These are phyloP conservation scores for Fusarium lateritium DNA, from an alignment of 2,329 filamentous ascomycete species.

Conservation along the genomic window DNA sequence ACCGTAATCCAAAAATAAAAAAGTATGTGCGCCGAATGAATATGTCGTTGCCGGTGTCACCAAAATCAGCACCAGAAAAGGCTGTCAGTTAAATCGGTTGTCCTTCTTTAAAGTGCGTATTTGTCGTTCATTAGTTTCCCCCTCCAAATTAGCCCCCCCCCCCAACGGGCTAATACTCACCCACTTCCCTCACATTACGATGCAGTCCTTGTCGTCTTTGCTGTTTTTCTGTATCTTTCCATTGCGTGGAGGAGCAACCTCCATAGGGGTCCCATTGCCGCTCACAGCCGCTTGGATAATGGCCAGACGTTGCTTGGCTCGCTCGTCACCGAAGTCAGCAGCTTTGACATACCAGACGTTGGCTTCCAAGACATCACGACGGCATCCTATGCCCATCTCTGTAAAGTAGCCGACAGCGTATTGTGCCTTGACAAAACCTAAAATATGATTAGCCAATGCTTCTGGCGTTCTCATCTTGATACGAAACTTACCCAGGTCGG, in stretches of 20 bases:
- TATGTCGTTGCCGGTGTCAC: conserved; percentile 8
- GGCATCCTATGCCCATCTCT: conserved; percentile 97
- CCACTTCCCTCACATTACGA: conserved; percentile 64
- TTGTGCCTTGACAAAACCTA: conserved; percentile 82
- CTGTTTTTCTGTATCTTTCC: conserved; percentile 66
- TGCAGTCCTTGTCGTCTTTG: conserved; percentile 69
- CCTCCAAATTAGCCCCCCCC: conserved; percentile 26
- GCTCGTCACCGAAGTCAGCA: conserved; percentile 90
- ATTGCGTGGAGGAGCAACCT: conserved; percentile 66
- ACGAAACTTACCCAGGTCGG: conserved; percentile 79
- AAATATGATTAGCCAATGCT: conserved; percentile 25
- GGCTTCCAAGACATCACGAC: conserved; percentile 93
- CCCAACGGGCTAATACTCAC: background rate
- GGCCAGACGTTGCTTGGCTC: conserved; percentile 87
- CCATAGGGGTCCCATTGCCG: conserved; percentile 68
- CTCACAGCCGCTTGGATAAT: conserved; percentile 88
- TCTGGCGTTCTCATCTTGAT: background rate
- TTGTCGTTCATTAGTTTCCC: conserved; percentile 43
- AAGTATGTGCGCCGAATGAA: conserved; percentile 19
- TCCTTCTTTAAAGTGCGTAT: conserved; percentile 13
- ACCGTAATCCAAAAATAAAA: conserved; percentile 41
- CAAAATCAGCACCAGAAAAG: conserved; percentile 8
- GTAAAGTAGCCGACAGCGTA: conserved; percentile 98
- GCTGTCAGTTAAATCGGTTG: conserved; percentile 10
- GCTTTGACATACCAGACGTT: conserved; percentile 99